Base-by-base conservation (phyloP, 371 early-diverging fungal species). In the Haplosporangium sp. region DNA sequence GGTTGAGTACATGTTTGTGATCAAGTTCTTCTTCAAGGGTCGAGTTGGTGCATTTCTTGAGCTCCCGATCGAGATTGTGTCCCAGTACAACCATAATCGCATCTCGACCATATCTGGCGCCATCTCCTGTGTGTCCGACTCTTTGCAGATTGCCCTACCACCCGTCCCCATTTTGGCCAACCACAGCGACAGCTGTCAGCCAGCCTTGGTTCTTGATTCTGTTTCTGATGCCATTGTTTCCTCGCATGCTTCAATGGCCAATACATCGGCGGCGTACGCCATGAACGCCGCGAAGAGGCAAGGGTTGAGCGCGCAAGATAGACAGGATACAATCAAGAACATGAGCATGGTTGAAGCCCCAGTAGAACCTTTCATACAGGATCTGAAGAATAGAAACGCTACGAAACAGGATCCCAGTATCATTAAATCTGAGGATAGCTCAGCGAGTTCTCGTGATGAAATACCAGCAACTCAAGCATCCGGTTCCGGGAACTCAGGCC, bases 21-120 rank as follows among this genome's bases (percentile, higher is more conserved):
- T 77, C 40, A 77, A 77, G 46, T 77, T 71, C 62, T 77, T 77
- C 53, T 77, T 77, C 53, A 77, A 77, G 37, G 72, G 68, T 6
- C 61, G 79, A 0, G 50, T 77, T 55, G 79, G 79, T 21, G 72
- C 79, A 1, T 77, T 77, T 51, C 55, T 77, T 11, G 79, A 77
- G 43, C 42, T 77, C 6, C 79, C 79, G 6, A 61, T 77, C 37
- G 79, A 77, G 58, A 77, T 77, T 59, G 56, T 77, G 1, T 67
- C 67, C 13, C 71, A 77, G 45, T 77, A 77, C 54, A 77, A 77
- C 42, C 79, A 77, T 42, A 77, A 67, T 23, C 67, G 79, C 4
- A 71, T 77, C 61, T 77, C 79, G 38, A 71, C 79, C 47, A 71
- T 71, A 54, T 71, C 72, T 5, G 79, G 79, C 0, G 72, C 79